Evolutionary conservation across 805 yeast genomes (phyloP).

Genomic region (Vanderwaltozyma polyspora): DNA sequence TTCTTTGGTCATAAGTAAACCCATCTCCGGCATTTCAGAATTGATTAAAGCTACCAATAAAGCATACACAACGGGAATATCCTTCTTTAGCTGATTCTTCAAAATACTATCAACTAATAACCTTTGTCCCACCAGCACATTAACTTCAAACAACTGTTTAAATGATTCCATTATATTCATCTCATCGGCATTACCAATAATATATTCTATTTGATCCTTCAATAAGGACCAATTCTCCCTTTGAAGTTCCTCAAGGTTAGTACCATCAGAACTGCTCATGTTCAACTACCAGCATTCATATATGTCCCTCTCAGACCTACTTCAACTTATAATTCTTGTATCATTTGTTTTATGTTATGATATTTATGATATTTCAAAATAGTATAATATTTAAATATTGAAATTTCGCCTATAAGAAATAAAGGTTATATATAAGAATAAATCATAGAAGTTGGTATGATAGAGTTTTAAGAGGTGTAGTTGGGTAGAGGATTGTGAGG

Average conservation of each 20-base stretch:
- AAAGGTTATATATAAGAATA: no score
- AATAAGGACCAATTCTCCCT: constrained; percentile 21
- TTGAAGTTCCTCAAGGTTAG: constrained; percentile 33
- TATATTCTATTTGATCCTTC: neutral
- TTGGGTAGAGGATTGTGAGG: no score
- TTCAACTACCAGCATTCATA: neutral
- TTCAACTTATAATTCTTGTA: no score
- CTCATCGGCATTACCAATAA: constrained; percentile 34
- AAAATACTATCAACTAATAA: constrained; percentile 46
- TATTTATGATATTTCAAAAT: neutral
- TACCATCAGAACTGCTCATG: neutral
- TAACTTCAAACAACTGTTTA: constrained; percentile 41
- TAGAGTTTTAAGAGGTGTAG: no score
- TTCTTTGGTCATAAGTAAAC: constrained; percentile 43
- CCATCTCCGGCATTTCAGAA: constrained; percentile 58
- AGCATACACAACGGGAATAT: constrained; percentile 39
- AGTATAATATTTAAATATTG: neutral
- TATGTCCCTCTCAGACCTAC: no score
- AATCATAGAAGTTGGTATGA: no score
- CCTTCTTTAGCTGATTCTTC: constrained; percentile 37
- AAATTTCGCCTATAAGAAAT: neutral
- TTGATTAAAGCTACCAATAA: constrained; percentile 50
- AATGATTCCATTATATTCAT: constrained; percentile 40
- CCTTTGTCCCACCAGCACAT: constrained; percentile 53
- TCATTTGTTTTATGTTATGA: no score